Evolutionary conservation across 1,284 basidiomycete species (phyloP).

Genomic region (Austroboletus sp.): DNA sequence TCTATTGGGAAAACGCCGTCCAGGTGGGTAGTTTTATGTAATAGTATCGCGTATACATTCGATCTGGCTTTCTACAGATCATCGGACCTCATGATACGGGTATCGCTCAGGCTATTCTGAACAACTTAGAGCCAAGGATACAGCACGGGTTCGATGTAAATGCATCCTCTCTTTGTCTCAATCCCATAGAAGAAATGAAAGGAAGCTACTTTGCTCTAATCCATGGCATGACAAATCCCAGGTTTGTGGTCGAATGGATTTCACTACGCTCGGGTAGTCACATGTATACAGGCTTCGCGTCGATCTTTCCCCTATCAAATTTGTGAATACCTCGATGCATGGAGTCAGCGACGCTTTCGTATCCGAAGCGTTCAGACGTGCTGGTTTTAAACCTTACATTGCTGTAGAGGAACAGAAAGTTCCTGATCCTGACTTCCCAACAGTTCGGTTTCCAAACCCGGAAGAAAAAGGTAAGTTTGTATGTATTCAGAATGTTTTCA

Average conservation of each 20-base stretch:
- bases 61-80: slow-evolving; percentile 45
- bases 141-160: slow-evolving; percentile 39
- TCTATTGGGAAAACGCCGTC: slow-evolving; percentile 81
- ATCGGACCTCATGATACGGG: slow-evolving; percentile 74
- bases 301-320: slow-evolving; percentile 32
- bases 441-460: slow-evolving; percentile 78
- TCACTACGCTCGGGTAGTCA: neutral
- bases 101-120: slow-evolving; percentile 59
- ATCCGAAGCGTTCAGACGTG: slow-evolving; percentile 48
- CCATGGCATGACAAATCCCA: slow-evolving; percentile 35
- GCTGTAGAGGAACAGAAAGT: slow-evolving; percentile 57
- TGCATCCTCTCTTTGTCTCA: slow-evolving; percentile 39
- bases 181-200: slow-evolving; percentile 55
- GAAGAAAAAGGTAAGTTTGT: slow-evolving; percentile 66
- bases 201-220: slow-evolving; percentile 54
- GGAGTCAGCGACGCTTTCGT: slow-evolving; percentile 70
- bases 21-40: slow-evolving; percentile 43
- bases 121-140: slow-evolving; percentile 52
- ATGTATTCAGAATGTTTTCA: neutral
- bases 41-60: neutral
- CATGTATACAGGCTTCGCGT: slow-evolving; percentile 10
- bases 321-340: slow-evolving; percentile 84
- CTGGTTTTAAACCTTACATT: slow-evolving; percentile 53
- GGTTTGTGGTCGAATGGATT: slow-evolving; percentile 32
- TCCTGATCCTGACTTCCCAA: slow-evolving; percentile 79